These are phyloP conservation scores for Penicillium turbatum DNA, from an alignment of 495 filamentous ascomycete species.

Conservation along the genomic window DNA sequence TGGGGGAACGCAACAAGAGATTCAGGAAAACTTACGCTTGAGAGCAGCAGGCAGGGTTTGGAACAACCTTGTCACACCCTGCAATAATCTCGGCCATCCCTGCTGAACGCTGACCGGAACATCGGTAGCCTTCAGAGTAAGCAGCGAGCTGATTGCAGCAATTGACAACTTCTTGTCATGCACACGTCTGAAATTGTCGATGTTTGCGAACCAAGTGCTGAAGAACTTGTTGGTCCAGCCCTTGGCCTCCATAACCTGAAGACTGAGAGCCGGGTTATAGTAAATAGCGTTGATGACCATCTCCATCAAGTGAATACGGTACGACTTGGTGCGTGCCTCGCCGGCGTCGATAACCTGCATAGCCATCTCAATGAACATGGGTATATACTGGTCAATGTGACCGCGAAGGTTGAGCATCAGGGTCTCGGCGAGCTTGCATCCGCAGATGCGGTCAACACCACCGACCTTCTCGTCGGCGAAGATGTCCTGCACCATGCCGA, in stretches of 20 bases:
- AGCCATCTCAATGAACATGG: slow-evolving; percentile 80
- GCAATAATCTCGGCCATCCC: slow-evolving; percentile 92
- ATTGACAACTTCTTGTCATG: slow-evolving; percentile 99
- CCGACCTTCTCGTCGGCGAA: slow-evolving; percentile 85
- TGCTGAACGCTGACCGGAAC: slow-evolving; percentile 86
- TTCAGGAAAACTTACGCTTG: slow-evolving; percentile 55
- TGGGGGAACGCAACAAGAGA: background rate
- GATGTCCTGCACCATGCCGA: slow-evolving; percentile 73
- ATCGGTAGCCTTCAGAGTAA: slow-evolving; percentile 69
- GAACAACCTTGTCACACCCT: slow-evolving; percentile 88
- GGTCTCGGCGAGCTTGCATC: slow-evolving; percentile 97
- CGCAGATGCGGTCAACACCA: slow-evolving; percentile 93
- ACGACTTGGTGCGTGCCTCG: slow-evolving; percentile 76
- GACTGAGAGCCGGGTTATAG: slow-evolving; percentile 80
- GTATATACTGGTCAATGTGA: slow-evolving; percentile 80
- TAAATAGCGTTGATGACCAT: slow-evolving; percentile 98
- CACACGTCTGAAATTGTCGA: slow-evolving; percentile 86
- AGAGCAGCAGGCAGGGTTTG: slow-evolving; percentile 82
- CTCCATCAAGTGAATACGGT: slow-evolving; percentile 94
- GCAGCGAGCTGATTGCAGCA: slow-evolving; percentile 79
- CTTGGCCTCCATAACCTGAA: slow-evolving; percentile 83
- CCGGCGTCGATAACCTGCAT: slow-evolving; percentile 72
- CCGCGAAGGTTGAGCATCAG: slow-evolving; percentile 94
- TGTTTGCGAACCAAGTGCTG: slow-evolving; percentile 94
- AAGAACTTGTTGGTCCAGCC: slow-evolving; percentile 99